Evolutionary conservation across 176 grass and related monocot species (phyloP), one percentile per base, ranked within the genome.

Genomic region (Phragmites australis): DNA sequence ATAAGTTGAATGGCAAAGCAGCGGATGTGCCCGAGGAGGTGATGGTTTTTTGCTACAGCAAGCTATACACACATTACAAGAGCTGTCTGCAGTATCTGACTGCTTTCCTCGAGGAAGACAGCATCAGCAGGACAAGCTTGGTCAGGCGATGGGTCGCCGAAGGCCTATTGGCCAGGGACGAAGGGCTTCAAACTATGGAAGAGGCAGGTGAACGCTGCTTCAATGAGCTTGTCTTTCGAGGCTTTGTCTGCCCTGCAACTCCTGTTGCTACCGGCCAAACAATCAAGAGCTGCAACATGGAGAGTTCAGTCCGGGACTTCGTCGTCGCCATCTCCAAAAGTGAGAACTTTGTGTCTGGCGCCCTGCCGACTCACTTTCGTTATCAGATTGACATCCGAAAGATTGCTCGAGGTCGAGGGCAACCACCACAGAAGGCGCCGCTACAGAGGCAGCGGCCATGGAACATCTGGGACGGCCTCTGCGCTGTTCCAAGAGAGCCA

Each of bases 41-140:
- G 10, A 61, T 78, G 64, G 21, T 45, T n/a, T 27, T 44, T 49
- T 69, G 74, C 61, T 79, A 76, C 37, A 47, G 41, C 30, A 39
- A 70, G 42, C 32, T 85, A 17, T 25, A 48, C 0, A 56, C 2
- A 9, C 4, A 12, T 0, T 29, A 57, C 21, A 51, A 76, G 77
- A 58, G 26, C 37, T 85, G 83, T 57, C 58, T 69, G 39, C 71
- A 59, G 45, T 74, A 85, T 26, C 64, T 85, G 5, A 43, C 49
- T 21, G 42, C 29, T 1, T 76, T 85, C 44, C 49, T 0, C 0
- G 0, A 63, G 0, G 46, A 76, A 31, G 10, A 15, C 0, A 2
- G 26, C 0, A 85, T 85, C 29, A 79, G 72, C 22, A 85, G 51
- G 50, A 85, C 74, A 17, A 78, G 45, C 43, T 17, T 85, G 17